Evolutionary conservation across 2,329 filamentous ascomycete species (phyloP).

Genomic region (Colletotrichum simmondsii): DNA sequence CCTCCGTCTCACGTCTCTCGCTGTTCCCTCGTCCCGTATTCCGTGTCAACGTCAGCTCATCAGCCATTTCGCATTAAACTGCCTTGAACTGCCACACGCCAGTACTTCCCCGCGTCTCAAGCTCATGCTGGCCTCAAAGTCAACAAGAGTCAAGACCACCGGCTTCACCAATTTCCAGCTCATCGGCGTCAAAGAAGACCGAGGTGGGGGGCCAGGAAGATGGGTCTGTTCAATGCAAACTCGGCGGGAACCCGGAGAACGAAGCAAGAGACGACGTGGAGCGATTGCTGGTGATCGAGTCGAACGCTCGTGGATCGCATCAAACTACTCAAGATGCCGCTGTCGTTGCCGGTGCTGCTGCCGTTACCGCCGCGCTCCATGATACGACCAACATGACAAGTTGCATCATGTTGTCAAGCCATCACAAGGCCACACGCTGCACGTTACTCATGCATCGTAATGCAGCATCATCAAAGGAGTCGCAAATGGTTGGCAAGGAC

Average conservation of each 20-base stretch:
- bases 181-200: slow-evolving; percentile 7
- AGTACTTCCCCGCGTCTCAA: slow-evolving; percentile 25
- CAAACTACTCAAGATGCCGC: background rate
- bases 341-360: background rate
- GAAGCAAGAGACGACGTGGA: background rate
- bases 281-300: background rate
- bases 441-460: slow-evolving; percentile 31
- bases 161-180: slow-evolving; percentile 15
- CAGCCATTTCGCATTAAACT: slow-evolving; percentile 12
- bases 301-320: background rate
- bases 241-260: background rate
- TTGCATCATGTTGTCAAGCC: slow-evolving; percentile 10
- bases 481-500: slow-evolving; percentile 30
- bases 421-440: slow-evolving; percentile 24
- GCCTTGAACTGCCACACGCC: slow-evolving; percentile 1
- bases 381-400: slow-evolving; percentile 12
- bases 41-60: slow-evolving; percentile 21
- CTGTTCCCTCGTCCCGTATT: slow-evolving; percentile 16
- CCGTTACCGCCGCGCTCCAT: background rate
- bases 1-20: slow-evolving; percentile 11
- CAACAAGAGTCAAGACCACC: slow-evolving; percentile 21
- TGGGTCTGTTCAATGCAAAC: background rate
- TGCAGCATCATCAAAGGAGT: slow-evolving; percentile 24
- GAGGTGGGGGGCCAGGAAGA: slow-evolving; percentile 5
- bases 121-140: slow-evolving; percentile 20